These are phyloP conservation scores for Leptographium lundbergii DNA, from an alignment of 2,329 filamentous ascomycete genomes.

Conservation along the genomic window DNA sequence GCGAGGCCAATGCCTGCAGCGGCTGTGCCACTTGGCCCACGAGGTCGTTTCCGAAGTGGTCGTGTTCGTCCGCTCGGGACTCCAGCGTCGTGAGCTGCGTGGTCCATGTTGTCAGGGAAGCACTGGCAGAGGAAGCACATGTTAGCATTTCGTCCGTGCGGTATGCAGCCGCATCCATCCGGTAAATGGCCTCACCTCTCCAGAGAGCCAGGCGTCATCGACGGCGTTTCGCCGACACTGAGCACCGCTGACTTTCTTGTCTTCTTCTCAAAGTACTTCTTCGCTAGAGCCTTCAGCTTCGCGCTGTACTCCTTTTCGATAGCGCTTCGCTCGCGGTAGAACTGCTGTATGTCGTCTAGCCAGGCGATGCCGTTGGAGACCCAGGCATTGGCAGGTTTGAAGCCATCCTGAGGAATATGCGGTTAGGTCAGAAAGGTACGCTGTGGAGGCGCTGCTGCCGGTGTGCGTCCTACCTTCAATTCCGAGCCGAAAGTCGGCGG, in stretches of 20 bases:
- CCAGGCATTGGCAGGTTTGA: conserved; percentile 91
- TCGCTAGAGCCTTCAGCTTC: conserved; percentile 76
- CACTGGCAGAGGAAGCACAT: conserved; percentile 34
- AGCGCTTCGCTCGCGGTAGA: conserved; percentile 85
- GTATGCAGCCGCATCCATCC: neutral
- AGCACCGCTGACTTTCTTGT: conserved; percentile 74
- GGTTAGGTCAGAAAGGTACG: neutral
- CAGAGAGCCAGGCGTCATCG: conserved; percentile 86
- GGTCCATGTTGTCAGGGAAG: conserved; percentile 92
- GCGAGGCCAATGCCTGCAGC: conserved; percentile 56
- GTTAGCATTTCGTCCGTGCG: neutral
- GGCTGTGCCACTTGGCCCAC: conserved; percentile 75
- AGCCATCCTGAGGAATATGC: conserved; percentile 59
- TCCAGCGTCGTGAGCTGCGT: conserved; percentile 88
- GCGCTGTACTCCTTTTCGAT: conserved; percentile 96
- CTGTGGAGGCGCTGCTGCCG: conserved; percentile 3
- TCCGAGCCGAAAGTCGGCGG: conserved; percentile 84
- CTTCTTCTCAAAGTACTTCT: conserved; percentile 95
- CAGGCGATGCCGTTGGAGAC: conserved; percentile 79
- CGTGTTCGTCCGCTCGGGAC: conserved; percentile 76
- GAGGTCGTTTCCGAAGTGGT: conserved; percentile 68
- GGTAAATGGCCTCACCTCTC: conserved; percentile 49
- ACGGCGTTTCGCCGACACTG: conserved; percentile 80
- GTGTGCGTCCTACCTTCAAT: conserved; percentile 58
- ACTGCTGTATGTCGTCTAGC: conserved; percentile 94